These are phyloP conservation scores for Naganishia friedmannii DNA, from an alignment of 768 basidiomycete species.

Conservation along the genomic window DNA sequence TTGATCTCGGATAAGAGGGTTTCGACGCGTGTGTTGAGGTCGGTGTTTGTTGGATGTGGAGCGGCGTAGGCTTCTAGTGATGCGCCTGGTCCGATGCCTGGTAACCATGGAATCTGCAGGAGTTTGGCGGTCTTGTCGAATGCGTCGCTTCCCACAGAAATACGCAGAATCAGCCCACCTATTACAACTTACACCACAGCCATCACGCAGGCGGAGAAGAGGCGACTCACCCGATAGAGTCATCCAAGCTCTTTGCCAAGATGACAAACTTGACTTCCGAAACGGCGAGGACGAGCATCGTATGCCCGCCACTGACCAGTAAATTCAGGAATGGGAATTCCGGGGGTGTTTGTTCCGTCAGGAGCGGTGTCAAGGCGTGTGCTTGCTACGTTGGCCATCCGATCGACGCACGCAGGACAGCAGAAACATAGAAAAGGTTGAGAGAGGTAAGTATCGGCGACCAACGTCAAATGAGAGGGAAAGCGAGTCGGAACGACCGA, in stretches of 20 bases:
- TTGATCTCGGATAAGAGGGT: conserved; percentile 36
- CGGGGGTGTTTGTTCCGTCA: conserved; percentile 60
- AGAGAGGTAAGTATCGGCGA: not conserved
- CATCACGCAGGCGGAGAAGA: not conserved
- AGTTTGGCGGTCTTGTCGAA: conserved; percentile 79
- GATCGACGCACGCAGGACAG: too few species aligned
- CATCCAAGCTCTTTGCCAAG: conserved; percentile 71
- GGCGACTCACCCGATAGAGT: conserved; percentile 62
- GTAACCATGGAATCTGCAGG: conserved; percentile 64
- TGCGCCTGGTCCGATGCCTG: conserved; percentile 67
- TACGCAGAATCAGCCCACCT: not conserved
- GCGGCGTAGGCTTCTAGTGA: conserved; percentile 68
- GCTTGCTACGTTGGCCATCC: conserved; percentile 65
- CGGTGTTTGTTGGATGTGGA: conserved; percentile 12
- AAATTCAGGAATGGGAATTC: conserved; percentile 82
- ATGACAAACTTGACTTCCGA: conserved; percentile 63
- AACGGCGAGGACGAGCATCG: conserved; percentile 72
- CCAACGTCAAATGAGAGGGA: too few species aligned
- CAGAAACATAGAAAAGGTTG: not conserved
- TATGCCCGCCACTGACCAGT: conserved; percentile 91
- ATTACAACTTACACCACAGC: not conserved
- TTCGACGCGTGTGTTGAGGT: conserved; percentile 21
- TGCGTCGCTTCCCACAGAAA: conserved; percentile 56
- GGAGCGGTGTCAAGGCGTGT: conserved; percentile 75
- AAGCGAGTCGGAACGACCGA: too few species aligned